These are phyloP conservation scores for Neurospora tetrasperma DNA, from an alignment of 495 filamentous ascomycete species.

Conservation along the genomic window DNA sequence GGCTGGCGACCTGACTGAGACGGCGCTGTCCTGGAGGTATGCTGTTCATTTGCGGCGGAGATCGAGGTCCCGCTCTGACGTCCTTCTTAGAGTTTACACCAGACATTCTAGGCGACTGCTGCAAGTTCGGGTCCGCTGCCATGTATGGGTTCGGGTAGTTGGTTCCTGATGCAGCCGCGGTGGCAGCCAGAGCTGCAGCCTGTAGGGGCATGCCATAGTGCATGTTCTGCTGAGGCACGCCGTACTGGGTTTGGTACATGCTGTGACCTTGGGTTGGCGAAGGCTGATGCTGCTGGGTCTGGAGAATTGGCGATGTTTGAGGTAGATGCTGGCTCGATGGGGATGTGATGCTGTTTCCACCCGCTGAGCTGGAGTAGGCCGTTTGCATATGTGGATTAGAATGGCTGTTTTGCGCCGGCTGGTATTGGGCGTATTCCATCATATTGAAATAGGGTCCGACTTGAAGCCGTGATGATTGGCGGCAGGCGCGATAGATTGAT, in stretches of 20 bases:
- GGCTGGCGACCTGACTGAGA: conserved; percentile 56
- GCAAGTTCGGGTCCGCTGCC: conserved; percentile 42
- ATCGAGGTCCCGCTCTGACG: conserved; percentile 44
- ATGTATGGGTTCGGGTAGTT: conserved; percentile 42
- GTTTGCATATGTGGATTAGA: conserved; percentile 29
- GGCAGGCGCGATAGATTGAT: conserved; percentile 6
- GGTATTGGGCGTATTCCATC: conserved; percentile 65
- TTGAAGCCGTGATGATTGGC: conserved; percentile 11
- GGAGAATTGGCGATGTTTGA: conserved; percentile 53
- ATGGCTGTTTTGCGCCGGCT: conserved; percentile 47
- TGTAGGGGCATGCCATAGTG: conserved; percentile 54
- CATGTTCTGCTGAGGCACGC: conserved; percentile 45
- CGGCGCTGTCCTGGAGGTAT: conserved; percentile 37
- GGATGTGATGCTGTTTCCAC: conserved; percentile 51
- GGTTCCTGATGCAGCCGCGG: conserved; percentile 56
- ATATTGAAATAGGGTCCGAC: conserved; percentile 31
- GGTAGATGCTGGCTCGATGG: conserved; percentile 47
- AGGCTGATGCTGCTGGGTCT: conserved; percentile 46
- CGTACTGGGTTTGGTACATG: conserved; percentile 51
- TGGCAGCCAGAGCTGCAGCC: conserved; percentile 60
- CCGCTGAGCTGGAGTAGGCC: conserved; percentile 42
- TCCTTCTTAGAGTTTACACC: conserved; percentile 43
- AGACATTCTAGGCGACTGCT: conserved; percentile 51
- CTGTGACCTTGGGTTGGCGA: conserved; percentile 44
- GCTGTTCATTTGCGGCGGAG: conserved; percentile 51